These are phyloP conservation scores for Magnolia kwangsiensis DNA, from an alignment of 164 flowering plant species.

Conservation along the genomic window DNA sequence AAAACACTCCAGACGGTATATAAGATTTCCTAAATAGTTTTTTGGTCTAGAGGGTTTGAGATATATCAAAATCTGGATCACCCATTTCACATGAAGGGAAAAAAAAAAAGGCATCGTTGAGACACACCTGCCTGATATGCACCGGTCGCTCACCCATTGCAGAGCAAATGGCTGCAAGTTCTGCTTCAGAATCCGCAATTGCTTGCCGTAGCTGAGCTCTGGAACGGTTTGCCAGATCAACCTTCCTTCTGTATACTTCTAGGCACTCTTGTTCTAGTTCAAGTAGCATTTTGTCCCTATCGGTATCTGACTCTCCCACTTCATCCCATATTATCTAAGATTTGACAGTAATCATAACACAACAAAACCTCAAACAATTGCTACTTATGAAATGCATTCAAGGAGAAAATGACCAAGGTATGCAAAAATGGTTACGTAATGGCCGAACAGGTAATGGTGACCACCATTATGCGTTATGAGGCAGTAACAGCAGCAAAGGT, in stretches of 20 bases:
- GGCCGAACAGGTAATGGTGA: too few relatives aligned
- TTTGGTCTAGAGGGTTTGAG: not conserved
- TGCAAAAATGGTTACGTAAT: too few relatives aligned
- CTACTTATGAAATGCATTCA: not conserved
- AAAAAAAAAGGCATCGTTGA: not conserved
- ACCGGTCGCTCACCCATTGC: conserved; percentile 57
- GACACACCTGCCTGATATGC: conserved; percentile 44
- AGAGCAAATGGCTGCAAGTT: conserved; percentile 57
- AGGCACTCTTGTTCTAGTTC: conserved; percentile 76
- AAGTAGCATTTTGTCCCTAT: conserved; percentile 56
- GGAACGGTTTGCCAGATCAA: conserved; percentile 52
- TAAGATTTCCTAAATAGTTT: not conserved
- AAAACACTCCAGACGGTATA: not conserved
- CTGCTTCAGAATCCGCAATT: conserved; percentile 63
- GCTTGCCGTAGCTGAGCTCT: conserved; percentile 56
- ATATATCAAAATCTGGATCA: not conserved
- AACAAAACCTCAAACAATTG: not conserved
- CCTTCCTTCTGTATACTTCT: conserved; percentile 62
- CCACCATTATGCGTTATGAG: too few relatives aligned
- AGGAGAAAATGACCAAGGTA: too few relatives aligned
- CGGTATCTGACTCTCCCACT: conserved; percentile 64
- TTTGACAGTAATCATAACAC: not conserved
- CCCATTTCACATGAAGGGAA: not conserved
- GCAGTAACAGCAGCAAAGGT: too few relatives aligned
- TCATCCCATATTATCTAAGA: conserved; percentile 81